Conservation (phyloP, 2,329 filamentous ascomycete species). For the Fusarium udum region DNA sequence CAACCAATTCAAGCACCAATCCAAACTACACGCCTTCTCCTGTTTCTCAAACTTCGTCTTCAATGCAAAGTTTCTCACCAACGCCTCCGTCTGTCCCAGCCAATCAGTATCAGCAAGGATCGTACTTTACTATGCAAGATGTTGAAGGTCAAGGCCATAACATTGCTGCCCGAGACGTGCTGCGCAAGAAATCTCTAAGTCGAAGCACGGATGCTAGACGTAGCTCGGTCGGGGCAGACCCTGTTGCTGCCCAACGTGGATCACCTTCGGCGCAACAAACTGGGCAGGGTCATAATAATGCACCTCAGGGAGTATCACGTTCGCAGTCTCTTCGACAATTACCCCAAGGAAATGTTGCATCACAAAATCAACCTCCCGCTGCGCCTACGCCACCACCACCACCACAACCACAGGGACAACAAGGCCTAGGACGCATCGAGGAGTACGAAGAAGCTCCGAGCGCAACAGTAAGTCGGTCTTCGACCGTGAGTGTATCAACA, state of each 20-base stretch:
- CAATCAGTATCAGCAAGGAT: slow-evolving; percentile 27
- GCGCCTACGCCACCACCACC: slow-evolving; percentile 21
- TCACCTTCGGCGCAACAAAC: slow-evolving; percentile 22
- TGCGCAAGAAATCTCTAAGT: slow-evolving; percentile 38
- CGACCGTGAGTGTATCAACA: slow-evolving; percentile 22
- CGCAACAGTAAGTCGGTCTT: slow-evolving; percentile 28
- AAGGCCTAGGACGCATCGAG: slow-evolving; percentile 38
- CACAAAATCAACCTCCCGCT: slow-evolving; percentile 12
- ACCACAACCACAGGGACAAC: slow-evolving; percentile 27
- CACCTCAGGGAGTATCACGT: slow-evolving; percentile 6
- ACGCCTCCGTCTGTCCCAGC: slow-evolving; percentile 26
- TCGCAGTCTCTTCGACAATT: slow-evolving; percentile 28
- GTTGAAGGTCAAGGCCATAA: slow-evolving; percentile 35
- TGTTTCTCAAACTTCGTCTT: slow-evolving; percentile 33
- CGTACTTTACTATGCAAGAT: slow-evolving; percentile 35
- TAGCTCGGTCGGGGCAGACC: slow-evolving; percentile 33
- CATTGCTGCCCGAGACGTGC: slow-evolving; percentile 32
- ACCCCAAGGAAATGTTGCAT: slow-evolving; percentile 7
- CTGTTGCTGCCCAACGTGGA: slow-evolving; percentile 13
- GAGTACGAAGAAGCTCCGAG: slow-evolving; percentile 38
- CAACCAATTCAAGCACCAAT: slow-evolving; percentile 29
- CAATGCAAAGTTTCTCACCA: slow-evolving; percentile 22
- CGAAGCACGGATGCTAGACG: slow-evolving; percentile 35
- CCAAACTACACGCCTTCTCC: slow-evolving; percentile 39
- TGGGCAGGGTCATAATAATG: background rate